Conservation (phyloP, 768 basidiomycete genomes). For the Kwoniella europaea region DNA sequence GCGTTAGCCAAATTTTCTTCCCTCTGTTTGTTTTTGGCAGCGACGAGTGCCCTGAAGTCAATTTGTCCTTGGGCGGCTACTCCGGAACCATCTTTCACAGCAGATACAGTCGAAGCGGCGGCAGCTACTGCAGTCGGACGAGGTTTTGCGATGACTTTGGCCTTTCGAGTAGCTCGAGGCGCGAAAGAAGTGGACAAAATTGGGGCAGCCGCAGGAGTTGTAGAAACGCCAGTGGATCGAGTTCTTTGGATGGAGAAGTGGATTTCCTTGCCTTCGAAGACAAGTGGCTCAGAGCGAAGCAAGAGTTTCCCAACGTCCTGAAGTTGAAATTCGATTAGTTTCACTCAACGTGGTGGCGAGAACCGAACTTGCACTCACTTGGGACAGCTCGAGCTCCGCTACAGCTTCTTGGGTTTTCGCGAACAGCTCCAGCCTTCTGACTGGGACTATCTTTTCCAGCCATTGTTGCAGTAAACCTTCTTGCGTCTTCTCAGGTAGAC, state of each 20-base stretch:
- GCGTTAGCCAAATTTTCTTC: slow-evolving; percentile 31
- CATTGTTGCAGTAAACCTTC: slow-evolving; percentile 90
- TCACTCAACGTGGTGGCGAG: slow-evolving; percentile 64
- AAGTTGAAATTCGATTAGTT: background rate
- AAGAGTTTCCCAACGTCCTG: slow-evolving; percentile 85
- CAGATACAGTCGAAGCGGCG: background rate
- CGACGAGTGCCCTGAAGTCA: slow-evolving; percentile 82
- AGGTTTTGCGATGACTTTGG: slow-evolving; percentile 55
- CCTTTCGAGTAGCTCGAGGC: slow-evolving; percentile 35
- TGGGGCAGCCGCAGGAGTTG: background rate
- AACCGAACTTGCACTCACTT: slow-evolving; percentile 61
- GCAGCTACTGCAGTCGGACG: slow-evolving; percentile 64
- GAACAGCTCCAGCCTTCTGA: slow-evolving; percentile 75
- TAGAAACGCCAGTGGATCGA: slow-evolving; percentile 2
- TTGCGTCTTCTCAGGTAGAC: slow-evolving; percentile 76
- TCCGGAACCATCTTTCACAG: slow-evolving; percentile 5
- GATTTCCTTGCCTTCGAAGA: slow-evolving; percentile 70
- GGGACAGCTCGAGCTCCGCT: slow-evolving; percentile 58
- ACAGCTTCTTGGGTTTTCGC: slow-evolving; percentile 62
- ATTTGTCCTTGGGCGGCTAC: slow-evolving; percentile 64
- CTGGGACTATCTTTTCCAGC: slow-evolving; percentile 73
- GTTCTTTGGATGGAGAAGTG: slow-evolving; percentile 58
- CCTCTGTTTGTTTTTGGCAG: slow-evolving; percentile 49
- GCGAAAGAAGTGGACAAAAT: slow-evolving; percentile 31
- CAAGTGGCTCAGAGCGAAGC: slow-evolving; percentile 71